Conservation (phyloP, 2,329 filamentous ascomycete genomes). For the Penicillium sp. region DNA sequence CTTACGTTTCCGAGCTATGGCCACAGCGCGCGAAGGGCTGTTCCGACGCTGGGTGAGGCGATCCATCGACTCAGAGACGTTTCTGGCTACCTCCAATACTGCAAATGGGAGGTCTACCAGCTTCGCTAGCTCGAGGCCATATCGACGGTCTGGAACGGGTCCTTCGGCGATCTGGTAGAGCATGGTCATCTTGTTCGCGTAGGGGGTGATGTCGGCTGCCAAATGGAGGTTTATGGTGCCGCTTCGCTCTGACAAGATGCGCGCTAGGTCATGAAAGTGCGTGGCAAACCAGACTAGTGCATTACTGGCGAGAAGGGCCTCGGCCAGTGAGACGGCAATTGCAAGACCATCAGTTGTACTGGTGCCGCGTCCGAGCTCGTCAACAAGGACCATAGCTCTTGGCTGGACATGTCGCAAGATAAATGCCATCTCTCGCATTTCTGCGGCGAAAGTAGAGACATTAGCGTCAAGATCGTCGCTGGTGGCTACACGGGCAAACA, state of each 20-base stretch:
- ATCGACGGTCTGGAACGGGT: constrained; percentile 72
- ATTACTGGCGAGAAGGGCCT: constrained; percentile 79
- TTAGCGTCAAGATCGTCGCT: constrained; percentile 90
- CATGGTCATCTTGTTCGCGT: constrained; percentile 76
- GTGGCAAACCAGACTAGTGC: constrained; percentile 92
- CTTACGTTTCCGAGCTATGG: constrained; percentile 69
- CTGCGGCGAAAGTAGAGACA: constrained; percentile 88
- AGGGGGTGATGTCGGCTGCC: constrained; percentile 67
- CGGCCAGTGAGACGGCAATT: constrained; percentile 88
- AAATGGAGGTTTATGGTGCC: constrained; percentile 87
- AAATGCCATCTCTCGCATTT: constrained; percentile 96
- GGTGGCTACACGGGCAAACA: constrained; percentile 86
- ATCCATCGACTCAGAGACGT: constrained; percentile 68
- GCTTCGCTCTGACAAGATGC: constrained; percentile 73
- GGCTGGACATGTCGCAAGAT: constrained; percentile 83
- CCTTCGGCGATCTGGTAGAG: constrained; percentile 82
- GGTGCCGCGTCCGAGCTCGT: constrained; percentile 90
- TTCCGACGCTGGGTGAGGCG: constrained; percentile 63
- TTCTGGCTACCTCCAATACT: constrained; percentile 72
- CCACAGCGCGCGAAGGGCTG: constrained; percentile 63
- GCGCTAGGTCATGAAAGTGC: constrained; percentile 84
- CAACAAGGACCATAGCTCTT: constrained; percentile 80
- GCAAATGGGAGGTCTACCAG: constrained; percentile 72
- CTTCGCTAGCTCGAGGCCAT: constrained; percentile 81
- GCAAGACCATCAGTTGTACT: constrained; percentile 86